A percentile compares a stretch with the other conserved stretches of the same genome.
phyloP scores from a whole-genome alignment of 2,329 filamentous ascomycete species.

The Colletotrichum costaricense region DNA sequence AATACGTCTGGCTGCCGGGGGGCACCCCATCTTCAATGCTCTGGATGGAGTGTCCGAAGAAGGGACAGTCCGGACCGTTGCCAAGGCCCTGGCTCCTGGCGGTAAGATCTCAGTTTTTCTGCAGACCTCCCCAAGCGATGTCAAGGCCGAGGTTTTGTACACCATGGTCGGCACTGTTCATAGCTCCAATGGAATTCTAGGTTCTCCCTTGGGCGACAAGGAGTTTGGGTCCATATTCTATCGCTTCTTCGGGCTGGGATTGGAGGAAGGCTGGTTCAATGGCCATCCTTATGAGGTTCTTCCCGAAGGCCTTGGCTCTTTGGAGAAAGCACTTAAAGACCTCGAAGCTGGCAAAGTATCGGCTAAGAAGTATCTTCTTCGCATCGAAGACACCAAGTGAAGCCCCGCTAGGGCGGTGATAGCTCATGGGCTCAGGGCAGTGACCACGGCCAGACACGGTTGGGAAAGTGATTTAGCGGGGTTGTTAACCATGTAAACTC shows the following conservation, averaged over 20 bases:
- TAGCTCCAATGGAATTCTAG: not conserved
- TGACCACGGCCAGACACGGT: not conserved
- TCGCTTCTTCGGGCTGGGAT: not conserved
- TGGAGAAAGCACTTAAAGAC: not conserved
- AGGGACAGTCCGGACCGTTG: not conserved
- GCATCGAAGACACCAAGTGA: not conserved
- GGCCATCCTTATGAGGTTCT: not conserved
- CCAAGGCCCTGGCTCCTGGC: not conserved
- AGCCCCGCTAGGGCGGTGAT: not conserved
- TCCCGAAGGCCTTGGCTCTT: not conserved
- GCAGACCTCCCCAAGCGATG: not conserved
- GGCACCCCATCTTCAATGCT: not conserved
- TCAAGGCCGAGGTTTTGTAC: not conserved
- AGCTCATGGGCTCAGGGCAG: not conserved
- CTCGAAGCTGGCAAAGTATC: not conserved
- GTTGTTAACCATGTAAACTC: not conserved
- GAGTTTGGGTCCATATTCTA: not conserved
- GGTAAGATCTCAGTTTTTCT: not conserved
- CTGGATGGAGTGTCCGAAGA: not conserved
- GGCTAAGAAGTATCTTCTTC: not conserved
- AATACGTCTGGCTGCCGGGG: not conserved
- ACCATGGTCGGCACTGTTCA: not conserved
- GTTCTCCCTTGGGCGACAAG: not conserved
- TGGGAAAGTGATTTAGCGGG: not conserved
- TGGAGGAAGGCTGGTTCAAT: not conserved